phyloP scores from a whole-genome alignment of 78 protist species.

The Diacronema lutheri region DNA sequence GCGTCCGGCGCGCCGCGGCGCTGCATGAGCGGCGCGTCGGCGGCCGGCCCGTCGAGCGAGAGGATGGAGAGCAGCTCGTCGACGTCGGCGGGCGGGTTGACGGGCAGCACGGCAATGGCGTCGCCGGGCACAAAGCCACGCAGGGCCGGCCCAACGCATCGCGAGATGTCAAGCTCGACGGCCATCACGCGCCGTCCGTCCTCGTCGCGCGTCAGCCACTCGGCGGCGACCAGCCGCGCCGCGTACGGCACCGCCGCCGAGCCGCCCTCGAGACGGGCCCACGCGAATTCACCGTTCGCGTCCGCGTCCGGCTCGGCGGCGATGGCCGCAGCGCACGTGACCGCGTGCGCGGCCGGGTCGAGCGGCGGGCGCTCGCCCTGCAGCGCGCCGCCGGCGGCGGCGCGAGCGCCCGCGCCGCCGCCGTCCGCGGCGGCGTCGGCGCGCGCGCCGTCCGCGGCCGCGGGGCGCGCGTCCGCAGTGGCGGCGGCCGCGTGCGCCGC shows the following conservation, averaged over 20 bases:
- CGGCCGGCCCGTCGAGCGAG: neutral
- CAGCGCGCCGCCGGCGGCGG: neutral
- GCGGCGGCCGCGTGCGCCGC: neutral
- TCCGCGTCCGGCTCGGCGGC: neutral
- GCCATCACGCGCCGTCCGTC: neutral
- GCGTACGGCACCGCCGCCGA: too few relatives aligned
- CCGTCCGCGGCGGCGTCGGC: too few relatives aligned
- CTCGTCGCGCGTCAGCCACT: neutral
- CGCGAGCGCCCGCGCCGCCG: neutral
- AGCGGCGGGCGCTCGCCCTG: too few relatives aligned
- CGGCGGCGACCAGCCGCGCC: too few relatives aligned
- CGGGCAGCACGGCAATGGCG: neutral
- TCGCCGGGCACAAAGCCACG: neutral
- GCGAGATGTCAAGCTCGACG: neutral
- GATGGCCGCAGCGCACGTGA: too few relatives aligned
- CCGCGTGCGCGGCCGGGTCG: too few relatives aligned
- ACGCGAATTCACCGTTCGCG: neutral
- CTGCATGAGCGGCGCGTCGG: neutral
- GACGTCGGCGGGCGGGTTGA: neutral
- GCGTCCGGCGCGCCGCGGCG: neutral
- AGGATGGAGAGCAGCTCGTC: neutral
- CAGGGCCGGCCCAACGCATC: neutral
- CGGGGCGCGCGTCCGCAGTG: neutral
- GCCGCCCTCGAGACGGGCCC: neutral
- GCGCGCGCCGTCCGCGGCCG: too few relatives aligned